Conservation (phyloP, 1,284 basidiomycete species). For the Rhodotorula sp. region DNA sequence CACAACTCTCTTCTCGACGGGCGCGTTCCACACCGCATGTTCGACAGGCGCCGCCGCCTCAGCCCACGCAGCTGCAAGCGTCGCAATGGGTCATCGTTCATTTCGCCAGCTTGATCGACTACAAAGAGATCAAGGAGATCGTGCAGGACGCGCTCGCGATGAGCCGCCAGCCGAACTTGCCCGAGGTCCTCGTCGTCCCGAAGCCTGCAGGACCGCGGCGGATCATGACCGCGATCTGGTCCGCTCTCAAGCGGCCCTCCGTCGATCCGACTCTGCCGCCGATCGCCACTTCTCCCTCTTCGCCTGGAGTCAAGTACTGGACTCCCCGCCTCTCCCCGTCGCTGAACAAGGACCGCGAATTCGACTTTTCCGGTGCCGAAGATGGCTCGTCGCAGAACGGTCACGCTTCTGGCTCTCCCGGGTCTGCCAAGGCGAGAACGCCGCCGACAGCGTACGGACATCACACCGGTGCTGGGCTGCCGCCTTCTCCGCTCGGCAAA, state of each 20-base stretch:
- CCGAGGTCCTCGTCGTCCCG: slow-evolving; percentile 89
- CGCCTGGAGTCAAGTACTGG: slow-evolving; percentile 46
- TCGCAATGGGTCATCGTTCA: slow-evolving; percentile 65
- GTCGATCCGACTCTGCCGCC: slow-evolving; percentile 87
- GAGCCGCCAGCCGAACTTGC: slow-evolving; percentile 53
- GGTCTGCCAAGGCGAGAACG: slow-evolving; percentile 27
- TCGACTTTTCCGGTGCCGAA: slow-evolving; percentile 20
- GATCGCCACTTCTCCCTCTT: slow-evolving; percentile 79
- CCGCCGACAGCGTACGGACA: slow-evolving; percentile 26
- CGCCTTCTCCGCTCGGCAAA: slow-evolving; percentile 40
- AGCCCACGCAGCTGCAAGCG: slow-evolving; percentile 9
- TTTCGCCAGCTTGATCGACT: slow-evolving; percentile 84
- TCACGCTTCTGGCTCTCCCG: neutral
- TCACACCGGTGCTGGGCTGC: slow-evolving; percentile 13
- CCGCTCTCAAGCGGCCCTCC: slow-evolving; percentile 73
- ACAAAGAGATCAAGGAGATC: slow-evolving; percentile 79
- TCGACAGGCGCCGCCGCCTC: slow-evolving; percentile 53
- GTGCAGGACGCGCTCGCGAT: slow-evolving; percentile 65
- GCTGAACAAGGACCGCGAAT: slow-evolving; percentile 33
- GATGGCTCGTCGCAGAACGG: neutral
- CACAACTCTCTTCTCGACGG: slow-evolving; percentile 63
- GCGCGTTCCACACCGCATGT: slow-evolving; percentile 72
- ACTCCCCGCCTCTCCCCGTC: slow-evolving; percentile 58
- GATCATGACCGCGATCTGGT: slow-evolving; percentile 82
- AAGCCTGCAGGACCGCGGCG: slow-evolving; percentile 91